These are phyloP conservation scores for Nelumbo lutea DNA, from an alignment of 164 flowering plant genomes.

Conservation along the genomic window DNA sequence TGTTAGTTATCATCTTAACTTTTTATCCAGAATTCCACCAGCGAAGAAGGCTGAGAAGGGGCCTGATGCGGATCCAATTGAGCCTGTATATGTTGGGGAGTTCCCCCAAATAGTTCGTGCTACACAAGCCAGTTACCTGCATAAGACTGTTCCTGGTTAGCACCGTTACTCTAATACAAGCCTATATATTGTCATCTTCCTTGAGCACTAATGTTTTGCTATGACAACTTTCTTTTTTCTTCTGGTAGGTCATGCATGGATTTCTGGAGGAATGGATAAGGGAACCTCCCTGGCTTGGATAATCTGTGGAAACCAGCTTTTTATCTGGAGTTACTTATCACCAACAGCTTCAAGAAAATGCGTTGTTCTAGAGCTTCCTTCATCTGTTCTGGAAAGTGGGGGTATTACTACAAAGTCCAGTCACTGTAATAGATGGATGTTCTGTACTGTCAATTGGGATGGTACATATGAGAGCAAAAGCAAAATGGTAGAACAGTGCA, in stretches of 20 bases:
- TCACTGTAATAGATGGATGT: constrained; percentile 46
- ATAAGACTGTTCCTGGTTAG: constrained; percentile 49
- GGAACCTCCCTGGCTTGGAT: constrained; percentile 76
- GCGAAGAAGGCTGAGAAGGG: constrained; percentile 45
- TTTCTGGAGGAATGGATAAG: constrained; percentile 85
- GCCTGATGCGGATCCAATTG: constrained; percentile 39
- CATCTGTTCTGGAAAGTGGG: constrained; percentile 26
- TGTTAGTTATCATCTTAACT: neutral
- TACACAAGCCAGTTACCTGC: constrained; percentile 49
- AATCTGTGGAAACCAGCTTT: constrained; percentile 54
- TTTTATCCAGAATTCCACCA: constrained; percentile 45
- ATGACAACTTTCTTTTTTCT: constrained; percentile 1
- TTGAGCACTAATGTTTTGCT: constrained; percentile 1
- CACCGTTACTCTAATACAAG: constrained; percentile 4
- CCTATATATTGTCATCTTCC: constrained; percentile 5
- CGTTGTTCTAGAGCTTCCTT: constrained; percentile 53
- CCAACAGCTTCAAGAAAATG: constrained; percentile 54
- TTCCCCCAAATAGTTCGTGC: constrained; percentile 84
- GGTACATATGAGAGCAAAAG: constrained; percentile 13
- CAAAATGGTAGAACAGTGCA: constrained; percentile 25
- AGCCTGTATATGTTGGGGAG: constrained; percentile 89
- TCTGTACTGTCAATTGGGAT: constrained; percentile 61
- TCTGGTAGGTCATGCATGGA: constrained; percentile 42
- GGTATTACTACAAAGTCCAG: constrained; percentile 22
- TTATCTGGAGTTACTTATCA: constrained; percentile 73